Evolutionary conservation across 2,329 filamentous ascomycete genomes (phyloP).

Genomic region (Microcyclospora tardicrescens): DNA sequence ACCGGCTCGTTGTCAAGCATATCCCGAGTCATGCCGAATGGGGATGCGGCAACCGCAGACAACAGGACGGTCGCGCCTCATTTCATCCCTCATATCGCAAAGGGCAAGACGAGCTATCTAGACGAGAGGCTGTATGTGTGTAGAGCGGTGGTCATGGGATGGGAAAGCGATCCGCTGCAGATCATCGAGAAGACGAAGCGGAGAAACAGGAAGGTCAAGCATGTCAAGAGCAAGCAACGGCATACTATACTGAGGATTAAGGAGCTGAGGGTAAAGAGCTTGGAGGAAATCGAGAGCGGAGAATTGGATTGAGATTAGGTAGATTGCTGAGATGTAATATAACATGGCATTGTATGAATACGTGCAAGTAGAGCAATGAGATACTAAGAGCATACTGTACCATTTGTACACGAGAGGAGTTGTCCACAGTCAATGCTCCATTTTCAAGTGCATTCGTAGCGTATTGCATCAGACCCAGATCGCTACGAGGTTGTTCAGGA

Average conservation of each 20-base stretch:
- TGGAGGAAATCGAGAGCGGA: slow-evolving; percentile 40
- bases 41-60: slow-evolving; percentile 18
- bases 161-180: slow-evolving; percentile 55
- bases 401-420: too few species aligned
- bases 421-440: too few species aligned
- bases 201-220: slow-evolving; percentile 52
- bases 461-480: too few species aligned
- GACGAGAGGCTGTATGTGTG: slow-evolving; percentile 78
- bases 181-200: slow-evolving; percentile 50
- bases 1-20: slow-evolving; percentile 13
- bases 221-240: slow-evolving; percentile 76
- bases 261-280: slow-evolving; percentile 56
- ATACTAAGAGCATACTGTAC: too few species aligned
- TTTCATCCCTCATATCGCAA: slow-evolving; percentile 28
- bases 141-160: slow-evolving; percentile 69
- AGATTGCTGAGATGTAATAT: not conserved
- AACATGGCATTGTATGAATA: too few species aligned
- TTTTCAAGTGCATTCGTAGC: too few species aligned
- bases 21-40: slow-evolving; percentile 14
- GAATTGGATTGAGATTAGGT: slow-evolving; percentile 17
- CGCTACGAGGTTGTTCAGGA: too few species aligned
- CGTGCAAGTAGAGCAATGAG: too few species aligned
- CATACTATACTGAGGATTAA: slow-evolving; percentile 78
- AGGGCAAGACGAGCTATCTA: slow-evolving; percentile 42
- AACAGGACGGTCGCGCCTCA: slow-evolving; percentile 13